phyloP scores from a whole-genome alignment of 352 stramenopile species.

The Phytophthora pluvialis region DNA sequence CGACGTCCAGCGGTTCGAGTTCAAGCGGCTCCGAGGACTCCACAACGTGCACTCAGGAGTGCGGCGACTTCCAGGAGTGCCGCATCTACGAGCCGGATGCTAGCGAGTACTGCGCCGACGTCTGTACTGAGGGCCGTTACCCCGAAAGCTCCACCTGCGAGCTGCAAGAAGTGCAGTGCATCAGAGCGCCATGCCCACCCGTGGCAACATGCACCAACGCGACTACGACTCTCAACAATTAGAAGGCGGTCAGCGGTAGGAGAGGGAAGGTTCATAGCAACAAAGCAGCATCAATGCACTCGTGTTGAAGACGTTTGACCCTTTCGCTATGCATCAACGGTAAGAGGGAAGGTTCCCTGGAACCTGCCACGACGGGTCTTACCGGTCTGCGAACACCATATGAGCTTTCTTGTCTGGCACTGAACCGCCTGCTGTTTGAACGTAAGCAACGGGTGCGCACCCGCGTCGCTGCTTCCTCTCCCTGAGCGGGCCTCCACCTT shows the following conservation, averaged over 20 bases:
- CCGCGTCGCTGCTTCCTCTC: not conserved
- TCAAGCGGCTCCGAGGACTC: not conserved
- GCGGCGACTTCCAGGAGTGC: conserved; percentile 18
- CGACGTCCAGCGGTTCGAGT: not conserved
- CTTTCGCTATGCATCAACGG: not conserved
- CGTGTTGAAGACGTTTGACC: no score
- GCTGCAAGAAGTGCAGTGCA: conserved; percentile 24
- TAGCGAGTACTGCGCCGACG: conserved; percentile 21
- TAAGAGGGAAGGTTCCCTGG: not conserved
- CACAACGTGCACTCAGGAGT: conserved; percentile 5
- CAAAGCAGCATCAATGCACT: no score
- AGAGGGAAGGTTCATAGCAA: not conserved
- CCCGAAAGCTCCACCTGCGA: conserved; percentile 10
- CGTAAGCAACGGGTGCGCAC: conserved; percentile 13
- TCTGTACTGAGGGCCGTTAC: conserved; percentile 13
- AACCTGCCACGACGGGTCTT: no score
- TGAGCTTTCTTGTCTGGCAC: conserved; percentile 1
- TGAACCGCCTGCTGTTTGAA: conserved; percentile 25
- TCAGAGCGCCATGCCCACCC: conserved; percentile 19
- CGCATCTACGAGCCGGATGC: conserved; percentile 15
- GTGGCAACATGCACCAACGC: conserved; percentile 14
- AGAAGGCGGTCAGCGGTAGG: not conserved
- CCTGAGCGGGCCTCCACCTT: not conserved
- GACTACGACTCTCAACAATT: not conserved
- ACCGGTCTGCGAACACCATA: not conserved